These are phyloP conservation scores for Juglanconis oblonga DNA, from an alignment of 2,329 filamentous ascomycete genomes.

Conservation along the genomic window DNA sequence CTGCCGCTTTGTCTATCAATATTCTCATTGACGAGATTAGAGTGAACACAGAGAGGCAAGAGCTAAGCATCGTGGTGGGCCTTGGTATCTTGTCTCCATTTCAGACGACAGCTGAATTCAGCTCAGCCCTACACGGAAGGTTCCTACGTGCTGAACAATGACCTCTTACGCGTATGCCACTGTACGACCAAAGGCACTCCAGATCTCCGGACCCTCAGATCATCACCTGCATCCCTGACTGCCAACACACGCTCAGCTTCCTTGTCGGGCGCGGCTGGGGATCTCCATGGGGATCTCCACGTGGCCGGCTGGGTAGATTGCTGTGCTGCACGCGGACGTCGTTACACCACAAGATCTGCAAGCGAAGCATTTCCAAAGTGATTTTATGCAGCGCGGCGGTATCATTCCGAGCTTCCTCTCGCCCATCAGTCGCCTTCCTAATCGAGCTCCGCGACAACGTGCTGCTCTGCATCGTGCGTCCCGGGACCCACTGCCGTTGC, in stretches of 20 bases:
- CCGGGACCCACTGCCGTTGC: background rate
- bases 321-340: background rate
- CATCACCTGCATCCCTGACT: background rate
- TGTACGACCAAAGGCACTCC: background rate
- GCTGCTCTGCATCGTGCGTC: background rate
- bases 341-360: background rate
- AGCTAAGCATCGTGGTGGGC: background rate
- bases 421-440: background rate
- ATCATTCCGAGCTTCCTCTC: background rate
- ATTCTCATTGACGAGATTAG: background rate
- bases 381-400: background rate
- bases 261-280: background rate
- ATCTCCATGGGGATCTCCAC: background rate
- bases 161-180: background rate
- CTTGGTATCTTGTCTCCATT: background rate
- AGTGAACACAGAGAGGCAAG: background rate
- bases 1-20: background rate
- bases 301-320: background rate
- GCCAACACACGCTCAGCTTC: background rate
- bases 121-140: slow-evolving; percentile 9
- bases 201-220: background rate
- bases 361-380: background rate
- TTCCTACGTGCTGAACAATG: background rate
- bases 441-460: background rate
- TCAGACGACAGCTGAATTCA: background rate